Evolutionary conservation across 495 filamentous ascomycete genomes (phyloP), one percentile per base, ranked within the genome.

Genomic region (Jackrogersella multiformis): DNA sequence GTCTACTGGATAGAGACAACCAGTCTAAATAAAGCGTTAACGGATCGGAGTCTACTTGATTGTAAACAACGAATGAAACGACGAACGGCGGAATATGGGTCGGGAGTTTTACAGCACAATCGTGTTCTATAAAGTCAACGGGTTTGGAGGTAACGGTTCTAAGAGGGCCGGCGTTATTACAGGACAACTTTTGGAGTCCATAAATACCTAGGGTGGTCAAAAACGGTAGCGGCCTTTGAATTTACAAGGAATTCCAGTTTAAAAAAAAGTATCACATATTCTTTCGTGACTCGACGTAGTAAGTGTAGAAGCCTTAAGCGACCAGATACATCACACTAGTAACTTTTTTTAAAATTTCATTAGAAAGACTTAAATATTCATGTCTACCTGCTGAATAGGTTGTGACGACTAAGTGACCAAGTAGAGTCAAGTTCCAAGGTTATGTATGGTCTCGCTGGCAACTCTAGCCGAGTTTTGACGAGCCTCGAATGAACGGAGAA

Each of bases 161-260:
- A 12, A 23, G n/a, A 41, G 4, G 21, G 56, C 10, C 9, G 7
- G 42, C 15, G 34, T 24, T 59, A 59, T 3, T 38, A 59, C 4
- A 1, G 5, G 2, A 32, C 12, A 15, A 49, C n/a, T 36, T 38
- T 38, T 59, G 6, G 42, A 26, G 30, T 18, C 28, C 38, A 57
- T 57, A 32, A 8, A 45, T 45, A 55, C n/a, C n/a, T 2, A 7
- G 26, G 35, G 54, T 26, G 12, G 28, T 12, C 12, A 57, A 57
- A 57, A 45, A 24, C 54, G 53, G 15, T 8, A 57, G 54, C 54
- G 54, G 45, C 4, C 42, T 24, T 57, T 56, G 18, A 23, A 45
- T 57, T 20, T 21, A 34, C n/a, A 34, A 32, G 28, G 8, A 3
- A 16, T 41, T 34, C 0, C 0, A 57, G 39, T 24, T 23, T 30